These are phyloP conservation scores for Kwoniella dejecticola DNA, from an alignment of 768 basidiomycete genomes.

Conservation along the genomic window DNA sequence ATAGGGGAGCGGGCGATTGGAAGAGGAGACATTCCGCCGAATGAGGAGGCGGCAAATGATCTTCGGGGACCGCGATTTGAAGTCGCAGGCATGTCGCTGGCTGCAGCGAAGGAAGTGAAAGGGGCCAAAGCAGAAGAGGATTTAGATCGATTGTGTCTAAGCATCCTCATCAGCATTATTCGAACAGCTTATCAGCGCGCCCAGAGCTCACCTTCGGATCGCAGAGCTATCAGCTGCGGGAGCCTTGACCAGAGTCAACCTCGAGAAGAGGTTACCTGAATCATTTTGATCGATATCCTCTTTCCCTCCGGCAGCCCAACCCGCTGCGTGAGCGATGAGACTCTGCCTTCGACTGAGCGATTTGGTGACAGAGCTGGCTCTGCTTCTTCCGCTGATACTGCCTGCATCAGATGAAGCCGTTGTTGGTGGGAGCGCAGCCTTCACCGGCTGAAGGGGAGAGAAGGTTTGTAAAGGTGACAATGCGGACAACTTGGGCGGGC, in stretches of 20 bases:
- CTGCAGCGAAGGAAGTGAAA: conserved; percentile 20
- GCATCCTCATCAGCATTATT: not conserved
- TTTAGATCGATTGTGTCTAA: conserved; percentile 36
- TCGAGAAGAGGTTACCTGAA: conserved; percentile 31
- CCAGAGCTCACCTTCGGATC: conserved; percentile 5
- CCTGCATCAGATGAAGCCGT: conserved; percentile 17
- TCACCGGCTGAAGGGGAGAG: conserved; percentile 44
- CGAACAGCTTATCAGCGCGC: not conserved
- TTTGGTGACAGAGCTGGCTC: conserved; percentile 33
- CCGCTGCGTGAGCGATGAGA: conserved; percentile 33
- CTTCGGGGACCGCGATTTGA: conserved; percentile 44
- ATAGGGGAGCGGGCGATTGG: conserved; percentile 22
- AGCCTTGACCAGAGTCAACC: conserved; percentile 52
- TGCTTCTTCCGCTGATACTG: conserved; percentile 24
- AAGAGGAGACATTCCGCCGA: conserved; percentile 36
- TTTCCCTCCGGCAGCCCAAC: conserved; percentile 27
- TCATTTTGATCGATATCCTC: conserved; percentile 20
- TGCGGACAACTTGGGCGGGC: conserved; percentile 39
- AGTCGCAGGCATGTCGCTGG: conserved; percentile 33
- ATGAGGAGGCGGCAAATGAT: conserved; percentile 46
- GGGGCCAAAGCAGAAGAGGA: conserved; percentile 46
- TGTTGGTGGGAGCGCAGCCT: conserved; percentile 12
- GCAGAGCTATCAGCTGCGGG: conserved; percentile 26
- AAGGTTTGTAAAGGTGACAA: conserved; percentile 51
- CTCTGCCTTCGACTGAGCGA: conserved; percentile 44